These are phyloP conservation scores for Yamadazyma buinensis DNA, from an alignment of 1,139 yeast species.

Conservation along the genomic window DNA sequence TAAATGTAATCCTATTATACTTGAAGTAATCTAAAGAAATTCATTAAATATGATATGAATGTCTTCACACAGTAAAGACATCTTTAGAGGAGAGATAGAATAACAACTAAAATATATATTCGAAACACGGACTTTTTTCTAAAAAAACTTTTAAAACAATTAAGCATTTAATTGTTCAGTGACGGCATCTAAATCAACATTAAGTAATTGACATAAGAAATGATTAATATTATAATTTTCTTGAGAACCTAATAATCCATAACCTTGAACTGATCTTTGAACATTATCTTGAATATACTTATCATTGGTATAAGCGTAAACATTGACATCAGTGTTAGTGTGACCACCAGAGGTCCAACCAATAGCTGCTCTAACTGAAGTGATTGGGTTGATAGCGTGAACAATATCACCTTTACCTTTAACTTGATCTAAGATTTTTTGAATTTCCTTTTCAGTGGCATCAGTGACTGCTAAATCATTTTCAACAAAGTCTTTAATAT, in stretches of 20 bases:
- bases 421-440: slow-evolving; percentile 19
- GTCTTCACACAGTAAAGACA: no score
- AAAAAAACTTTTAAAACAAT: neutral
- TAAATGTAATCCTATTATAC: no score
- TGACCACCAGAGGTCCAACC: slow-evolving; percentile 95
- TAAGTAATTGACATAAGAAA: slow-evolving; percentile 59
- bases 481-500: slow-evolving; percentile 47
- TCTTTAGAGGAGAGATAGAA: no score
- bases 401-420: slow-evolving; percentile 11
- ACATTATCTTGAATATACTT: slow-evolving; percentile 36
- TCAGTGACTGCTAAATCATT: slow-evolving; percentile 59
- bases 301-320: slow-evolving; percentile 68
- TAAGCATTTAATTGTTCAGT: slow-evolving; percentile 24
- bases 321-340: slow-evolving; percentile 84
- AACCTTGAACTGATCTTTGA: slow-evolving; percentile 23
- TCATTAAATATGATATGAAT: no score
- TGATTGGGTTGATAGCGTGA: slow-evolving; percentile 32
- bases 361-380: slow-evolving; percentile 67
- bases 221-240: slow-evolving; percentile 82
- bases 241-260: slow-evolving; percentile 65
- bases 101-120: neutral
- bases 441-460: slow-evolving; percentile 48
- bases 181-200: slow-evolving; percentile 47
- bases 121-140: slow-evolving; percentile 3
- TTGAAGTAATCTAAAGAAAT: no score